A percentile compares a stretch with the other conserved stretches of the same genome.
phyloP scores from a whole-genome alignment of 306 rosid genomes.

The Prunus campanulata region DNA sequence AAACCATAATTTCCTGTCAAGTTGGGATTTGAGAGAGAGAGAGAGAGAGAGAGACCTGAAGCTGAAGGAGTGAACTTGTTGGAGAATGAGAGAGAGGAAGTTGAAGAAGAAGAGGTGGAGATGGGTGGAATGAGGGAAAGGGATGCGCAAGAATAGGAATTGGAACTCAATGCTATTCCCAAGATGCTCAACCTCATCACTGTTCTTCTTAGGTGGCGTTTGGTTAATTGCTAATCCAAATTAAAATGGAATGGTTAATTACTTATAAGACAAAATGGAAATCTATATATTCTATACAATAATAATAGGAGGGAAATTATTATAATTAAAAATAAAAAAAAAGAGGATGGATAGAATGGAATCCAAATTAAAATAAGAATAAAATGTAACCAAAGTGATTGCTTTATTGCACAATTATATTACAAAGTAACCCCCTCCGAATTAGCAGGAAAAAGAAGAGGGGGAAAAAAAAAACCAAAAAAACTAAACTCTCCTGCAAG shows the following conservation, averaged over 20 bases:
- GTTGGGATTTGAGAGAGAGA: neutral
- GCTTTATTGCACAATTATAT: neutral
- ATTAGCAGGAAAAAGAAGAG: neutral
- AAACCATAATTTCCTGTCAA: slow-evolving; percentile 18
- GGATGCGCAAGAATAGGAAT: slow-evolving; percentile 2
- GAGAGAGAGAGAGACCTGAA: slow-evolving; percentile 29
- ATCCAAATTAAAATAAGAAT: neutral
- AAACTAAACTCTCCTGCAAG: neutral
- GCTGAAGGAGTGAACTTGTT: slow-evolving; percentile 1
- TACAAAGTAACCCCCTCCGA: neutral
- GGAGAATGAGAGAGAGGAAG: neutral
- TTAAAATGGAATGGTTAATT: neutral
- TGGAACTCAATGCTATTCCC: slow-evolving; percentile 11
- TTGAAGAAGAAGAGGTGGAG: slow-evolving; percentile 6
- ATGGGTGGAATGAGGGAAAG: slow-evolving; percentile 15
- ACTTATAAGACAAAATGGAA: neutral
- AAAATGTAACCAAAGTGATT: neutral
- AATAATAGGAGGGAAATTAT: neutral
- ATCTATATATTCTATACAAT: too few relatives aligned
- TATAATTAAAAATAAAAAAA: too few relatives aligned
- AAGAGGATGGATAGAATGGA: neutral
- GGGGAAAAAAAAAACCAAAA: neutral
- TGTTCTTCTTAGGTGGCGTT: neutral
- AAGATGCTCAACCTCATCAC: slow-evolving; percentile 38
- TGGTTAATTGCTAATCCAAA: too few relatives aligned